Base-by-base conservation (phyloP, 495 filamentous ascomycete genomes). In the Rostrohypoxylon terebratum region DNA sequence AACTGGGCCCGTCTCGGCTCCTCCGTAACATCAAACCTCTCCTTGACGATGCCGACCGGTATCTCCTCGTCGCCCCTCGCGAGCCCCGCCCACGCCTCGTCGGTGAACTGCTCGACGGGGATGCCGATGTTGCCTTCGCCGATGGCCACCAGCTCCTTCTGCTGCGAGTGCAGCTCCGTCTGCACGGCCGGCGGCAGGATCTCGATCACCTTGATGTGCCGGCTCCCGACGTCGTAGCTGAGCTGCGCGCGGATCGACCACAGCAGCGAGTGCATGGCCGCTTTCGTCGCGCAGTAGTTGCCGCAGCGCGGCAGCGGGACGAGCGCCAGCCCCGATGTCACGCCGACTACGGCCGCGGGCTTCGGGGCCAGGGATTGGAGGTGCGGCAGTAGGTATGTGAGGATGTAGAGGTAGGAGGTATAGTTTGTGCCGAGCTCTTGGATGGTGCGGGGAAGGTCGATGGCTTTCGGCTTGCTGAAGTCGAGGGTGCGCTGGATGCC, bases 381-480 rank as follows among this genome's bases (percentile, higher is more conserved):
- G 69, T 89, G 86, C 0, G 91, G 89, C 0, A 92, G 81, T 76
- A 94, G 90, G 0, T 85, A 84, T 11, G 88, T 84, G 20, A 87
- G 84, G 1, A 92, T 80, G 66, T 87, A 83, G 6, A 94, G 75
- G 51, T 85, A 84, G 14, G 90, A 83, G 31, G 86, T 85, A 78
- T 92, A 94, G 80, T 94, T 94, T 1, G 89, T 92, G 8, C 78
- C 80, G 25, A 93, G 63, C 74, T 94, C 92, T 6, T 79, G 68
- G 47, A 87, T 77, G 16, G 90, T 77, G 0, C 79, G 47, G 0
- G 78, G 74, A 0, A 94, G 80, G 72, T 90, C 82, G 60, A 92
- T 83, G 8, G 78, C 81, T 9, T 81, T 79, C 1, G 92, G 90
- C 18, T 87, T 81, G 21, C 86, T 78, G 78, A 92, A 89, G 78